A percentile compares a stretch with the other conserved stretches of the same genome.
Evolutionary conservation across 306 rosid genomes (phyloP).

Genomic region (Castanea crenata): DNA sequence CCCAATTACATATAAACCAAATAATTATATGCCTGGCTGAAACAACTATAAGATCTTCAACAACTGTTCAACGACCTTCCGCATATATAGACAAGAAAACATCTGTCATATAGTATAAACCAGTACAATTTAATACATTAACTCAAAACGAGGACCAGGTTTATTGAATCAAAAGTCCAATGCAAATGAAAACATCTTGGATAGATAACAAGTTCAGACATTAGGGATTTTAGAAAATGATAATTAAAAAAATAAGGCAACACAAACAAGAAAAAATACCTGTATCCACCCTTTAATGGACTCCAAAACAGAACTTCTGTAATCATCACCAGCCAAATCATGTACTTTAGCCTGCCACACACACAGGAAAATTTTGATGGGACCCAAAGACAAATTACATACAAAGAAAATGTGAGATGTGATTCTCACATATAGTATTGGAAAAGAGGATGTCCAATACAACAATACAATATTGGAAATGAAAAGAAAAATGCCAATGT

Average conservation of each 20-base stretch:
- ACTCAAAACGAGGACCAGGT: not conserved
- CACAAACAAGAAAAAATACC: constrained; percentile 42
- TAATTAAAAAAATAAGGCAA: not conserved
- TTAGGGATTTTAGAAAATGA: not conserved
- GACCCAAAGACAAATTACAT: constrained; percentile 17
- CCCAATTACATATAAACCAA: not conserved
- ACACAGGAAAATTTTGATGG: constrained; percentile 14
- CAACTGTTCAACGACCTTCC: not conserved
- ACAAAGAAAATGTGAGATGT: not conserved
- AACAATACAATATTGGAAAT: constrained; percentile 6
- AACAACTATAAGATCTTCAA: not conserved
- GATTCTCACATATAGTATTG: not conserved
- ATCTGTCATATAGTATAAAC: not conserved
- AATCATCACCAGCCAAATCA: constrained; percentile 87
- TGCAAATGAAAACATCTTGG: not conserved
- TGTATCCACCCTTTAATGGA: constrained; percentile 92
- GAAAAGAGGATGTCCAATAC: constrained; percentile 3
- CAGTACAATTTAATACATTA: not conserved
- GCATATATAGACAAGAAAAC: not conserved
- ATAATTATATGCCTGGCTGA: not conserved
- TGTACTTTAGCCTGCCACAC: constrained; percentile 78
- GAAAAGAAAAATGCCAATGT: not conserved
- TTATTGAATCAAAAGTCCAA: not conserved
- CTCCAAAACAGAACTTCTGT: constrained; percentile 78
- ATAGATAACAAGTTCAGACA: not conserved